Evolutionary conservation across 257 asterid genomes (phyloP).

Genomic region (Scutellaria barbata): DNA sequence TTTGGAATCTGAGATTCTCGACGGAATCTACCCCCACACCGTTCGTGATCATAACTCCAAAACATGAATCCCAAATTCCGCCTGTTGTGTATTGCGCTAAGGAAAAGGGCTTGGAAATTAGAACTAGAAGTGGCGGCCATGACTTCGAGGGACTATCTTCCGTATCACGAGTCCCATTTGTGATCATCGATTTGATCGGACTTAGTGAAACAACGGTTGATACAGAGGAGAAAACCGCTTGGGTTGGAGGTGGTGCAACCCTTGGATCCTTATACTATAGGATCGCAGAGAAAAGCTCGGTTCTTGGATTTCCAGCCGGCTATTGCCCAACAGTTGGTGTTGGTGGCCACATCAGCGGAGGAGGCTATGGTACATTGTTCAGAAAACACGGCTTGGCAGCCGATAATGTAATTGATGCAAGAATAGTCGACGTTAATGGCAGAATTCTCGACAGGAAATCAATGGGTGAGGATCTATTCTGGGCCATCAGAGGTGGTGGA

Average conservation of each 20-base stretch:
- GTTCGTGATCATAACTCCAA: slow-evolving; percentile 35
- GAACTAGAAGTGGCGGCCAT: slow-evolving; percentile 47
- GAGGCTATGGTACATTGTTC: slow-evolving; percentile 44
- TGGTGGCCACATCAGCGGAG: slow-evolving; percentile 49
- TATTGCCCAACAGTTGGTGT: slow-evolving; percentile 42
- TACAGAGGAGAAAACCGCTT: slow-evolving; percentile 34
- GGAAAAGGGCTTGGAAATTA: slow-evolving; percentile 30
- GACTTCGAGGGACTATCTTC: slow-evolving; percentile 43
- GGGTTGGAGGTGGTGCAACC: slow-evolving; percentile 39
- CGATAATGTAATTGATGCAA: slow-evolving; percentile 46
- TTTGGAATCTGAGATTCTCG: no score
- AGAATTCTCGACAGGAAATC: slow-evolving; percentile 30
- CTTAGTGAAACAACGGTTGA: slow-evolving; percentile 31
- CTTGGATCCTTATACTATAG: slow-evolving; percentile 38
- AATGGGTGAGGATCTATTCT: slow-evolving; percentile 9
- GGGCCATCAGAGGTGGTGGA: slow-evolving; percentile 15
- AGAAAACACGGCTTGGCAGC: slow-evolving; percentile 42
- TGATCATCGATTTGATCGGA: slow-evolving; percentile 39
- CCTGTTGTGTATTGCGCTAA: slow-evolving; percentile 35
- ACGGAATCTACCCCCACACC: no score
- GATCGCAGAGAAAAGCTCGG: slow-evolving; percentile 37
- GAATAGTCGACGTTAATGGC: slow-evolving; percentile 35
- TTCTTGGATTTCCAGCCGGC: slow-evolving; percentile 41
- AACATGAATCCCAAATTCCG: slow-evolving; percentile 36
- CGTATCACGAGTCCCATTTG: slow-evolving; percentile 25